These are phyloP conservation scores for Oleoguttula mirabilis DNA, from an alignment of 495 filamentous ascomycete species.

Conservation along the genomic window DNA sequence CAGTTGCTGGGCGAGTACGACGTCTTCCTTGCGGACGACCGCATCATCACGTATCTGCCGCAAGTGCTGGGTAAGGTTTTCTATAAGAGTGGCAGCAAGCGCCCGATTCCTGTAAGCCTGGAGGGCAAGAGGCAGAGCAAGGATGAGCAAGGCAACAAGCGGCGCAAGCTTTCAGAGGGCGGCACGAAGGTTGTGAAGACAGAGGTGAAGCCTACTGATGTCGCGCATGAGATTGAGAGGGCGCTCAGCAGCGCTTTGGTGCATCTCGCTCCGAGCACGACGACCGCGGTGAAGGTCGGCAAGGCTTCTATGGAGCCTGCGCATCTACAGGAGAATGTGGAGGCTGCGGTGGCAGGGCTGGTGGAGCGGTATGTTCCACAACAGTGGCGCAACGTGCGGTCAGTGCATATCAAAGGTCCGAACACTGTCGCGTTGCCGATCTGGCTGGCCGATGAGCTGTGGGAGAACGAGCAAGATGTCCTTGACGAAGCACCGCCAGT, in stretches of 20 bases:
- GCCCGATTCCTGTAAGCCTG: constrained; percentile 74
- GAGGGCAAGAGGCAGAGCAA: constrained; percentile 21
- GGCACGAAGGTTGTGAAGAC: constrained; percentile 48
- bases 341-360: constrained; percentile 53
- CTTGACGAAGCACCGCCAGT: constrained; percentile 35
- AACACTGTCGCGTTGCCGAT: constrained; percentile 78
- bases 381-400: constrained; percentile 72
- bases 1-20: constrained; percentile 76
- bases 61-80: constrained; percentile 73
- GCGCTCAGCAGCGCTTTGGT: constrained; percentile 59
- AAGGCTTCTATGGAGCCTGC: constrained; percentile 58
- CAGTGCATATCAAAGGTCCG: constrained; percentile 77
- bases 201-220: constrained; percentile 34
- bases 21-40: constrained; percentile 77
- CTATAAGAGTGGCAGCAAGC: constrained; percentile 64
- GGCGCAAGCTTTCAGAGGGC: constrained; percentile 41
- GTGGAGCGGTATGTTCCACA: constrained; percentile 67
- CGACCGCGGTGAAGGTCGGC: constrained; percentile 38
- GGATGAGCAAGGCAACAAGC: constrained; percentile 21
- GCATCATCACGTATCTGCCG: constrained; percentile 66
- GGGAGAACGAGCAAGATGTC: constrained; percentile 71
- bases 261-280: constrained; percentile 47
- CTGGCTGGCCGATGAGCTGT: constrained; percentile 83
- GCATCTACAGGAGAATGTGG: constrained; percentile 67
- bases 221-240: constrained; percentile 60